Evolutionary conservation across 1,284 basidiomycete species (phyloP), one percentile per base, ranked within the genome.

Genomic region (Leccinum fuscescens): DNA sequence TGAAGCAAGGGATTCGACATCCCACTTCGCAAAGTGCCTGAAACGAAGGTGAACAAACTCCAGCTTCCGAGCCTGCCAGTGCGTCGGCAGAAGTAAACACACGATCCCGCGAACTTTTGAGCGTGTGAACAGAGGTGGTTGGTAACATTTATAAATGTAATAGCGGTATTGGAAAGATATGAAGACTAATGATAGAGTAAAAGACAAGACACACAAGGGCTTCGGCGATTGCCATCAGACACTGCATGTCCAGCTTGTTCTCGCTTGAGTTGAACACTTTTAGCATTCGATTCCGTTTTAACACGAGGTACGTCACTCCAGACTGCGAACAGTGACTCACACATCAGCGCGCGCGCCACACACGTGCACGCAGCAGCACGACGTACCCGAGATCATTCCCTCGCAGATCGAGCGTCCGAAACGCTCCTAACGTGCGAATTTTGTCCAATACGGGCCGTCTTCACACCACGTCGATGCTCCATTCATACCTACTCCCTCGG

Each of bases 231-330:
- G 83, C 78, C 1, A 91, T 86, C 12, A 99, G 80, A 49, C 93
- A 93, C 11, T 84, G 78, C 27, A 27, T 29, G 33, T 96, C 95
- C 20, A 98, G 86, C 73, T 90, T 93, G 76, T 98, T 98, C 71
- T 98, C 95, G 69, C 91, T 90, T 54, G 98, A 76, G 72, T 98
- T 98, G 33, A 98, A 82, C 12, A 98, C 90, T 73, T 96, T 96
- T 42, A 99, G 80, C 1, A 96, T 98, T 31, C 95, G 82, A 74
- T 99, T 99, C 50, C 96, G 88, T 74, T 98, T 98, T 62, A 99
- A 79, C 0, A 98, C 91, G 46, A 99, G 86, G 73, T 97, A 97
- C 0, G 85, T 86, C 24, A 37, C 35, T 37, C 35, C 35, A 37
- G 35, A 37, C 31, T 66, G 15, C 14, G 27, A 22, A 27, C 22